Evolutionary conservation across 2,329 filamentous ascomycete genomes (phyloP).

Genomic region (Fusarium mangiferae): DNA sequence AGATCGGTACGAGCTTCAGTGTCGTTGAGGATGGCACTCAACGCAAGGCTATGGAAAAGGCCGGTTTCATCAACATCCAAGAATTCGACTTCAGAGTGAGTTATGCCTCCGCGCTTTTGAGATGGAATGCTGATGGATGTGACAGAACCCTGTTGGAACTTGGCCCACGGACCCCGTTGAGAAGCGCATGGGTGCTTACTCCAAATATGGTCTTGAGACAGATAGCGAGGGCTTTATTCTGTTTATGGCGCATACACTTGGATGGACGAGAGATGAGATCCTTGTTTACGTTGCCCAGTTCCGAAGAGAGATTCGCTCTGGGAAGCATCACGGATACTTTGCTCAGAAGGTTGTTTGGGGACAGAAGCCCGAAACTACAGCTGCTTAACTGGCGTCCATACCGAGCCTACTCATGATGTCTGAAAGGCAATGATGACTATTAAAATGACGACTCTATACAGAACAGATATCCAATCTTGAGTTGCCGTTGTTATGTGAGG

Average conservation of each 20-base stretch:
- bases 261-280: slow-evolving; percentile 50
- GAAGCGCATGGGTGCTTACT: slow-evolving; percentile 43
- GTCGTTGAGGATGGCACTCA: slow-evolving; percentile 36
- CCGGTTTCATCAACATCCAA: slow-evolving; percentile 38
- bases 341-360: slow-evolving; percentile 45
- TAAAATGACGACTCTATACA: accelerated
- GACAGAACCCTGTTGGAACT: slow-evolving; percentile 35
- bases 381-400: accelerated
- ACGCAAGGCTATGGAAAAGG: slow-evolving; percentile 31
- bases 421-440: neutral
- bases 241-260: slow-evolving; percentile 50
- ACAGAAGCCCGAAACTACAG: slow-evolving; percentile 46
- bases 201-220: slow-evolving; percentile 47
- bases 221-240: slow-evolving; percentile 50
- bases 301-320: slow-evolving; percentile 44
- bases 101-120: accelerated
- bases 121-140: accelerated
- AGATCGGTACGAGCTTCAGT: slow-evolving; percentile 45
- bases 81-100: slow-evolving; percentile 38
- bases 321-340: slow-evolving; percentile 47
- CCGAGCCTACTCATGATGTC: accelerated
- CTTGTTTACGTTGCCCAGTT: slow-evolving; percentile 48
- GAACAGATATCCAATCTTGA: accelerated
- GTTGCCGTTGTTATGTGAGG: accelerated
- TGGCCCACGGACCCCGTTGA: slow-evolving; percentile 24